phyloP scores from a whole-genome alignment of 2,329 filamentous ascomycete species.

The Trichophyton mentagrophytes region DNA sequence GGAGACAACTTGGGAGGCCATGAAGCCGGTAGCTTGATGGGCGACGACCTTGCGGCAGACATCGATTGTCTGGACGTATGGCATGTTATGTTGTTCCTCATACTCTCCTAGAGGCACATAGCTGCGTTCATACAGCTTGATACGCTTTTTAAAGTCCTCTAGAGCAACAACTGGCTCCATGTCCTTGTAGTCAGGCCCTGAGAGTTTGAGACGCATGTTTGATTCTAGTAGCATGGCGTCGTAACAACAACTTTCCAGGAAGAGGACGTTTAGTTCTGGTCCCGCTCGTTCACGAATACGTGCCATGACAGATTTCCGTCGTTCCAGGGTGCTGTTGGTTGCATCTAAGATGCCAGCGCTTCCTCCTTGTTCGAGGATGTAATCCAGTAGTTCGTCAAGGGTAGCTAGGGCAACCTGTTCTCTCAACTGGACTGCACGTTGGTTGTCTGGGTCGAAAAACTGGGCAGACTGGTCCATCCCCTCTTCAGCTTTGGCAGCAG shows the following conservation, averaged over 20 bases:
- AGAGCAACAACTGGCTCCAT: slow-evolving; percentile 79
- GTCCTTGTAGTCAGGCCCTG: slow-evolving; percentile 87
- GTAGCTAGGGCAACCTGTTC: slow-evolving; percentile 90
- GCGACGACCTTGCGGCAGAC: slow-evolving; percentile 89
- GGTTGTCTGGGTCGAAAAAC: slow-evolving; percentile 89
- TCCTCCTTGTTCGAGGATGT: slow-evolving; percentile 67
- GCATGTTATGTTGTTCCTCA: slow-evolving; percentile 80
- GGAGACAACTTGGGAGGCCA: slow-evolving; percentile 82
- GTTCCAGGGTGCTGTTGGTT: slow-evolving; percentile 85
- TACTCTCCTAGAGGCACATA: slow-evolving; percentile 84
- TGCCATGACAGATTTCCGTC: slow-evolving; percentile 70
- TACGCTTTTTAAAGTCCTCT: slow-evolving; percentile 82
- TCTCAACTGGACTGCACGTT: slow-evolving; percentile 64
- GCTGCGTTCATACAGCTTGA: slow-evolving; percentile 84
- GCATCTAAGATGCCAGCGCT: slow-evolving; percentile 93
- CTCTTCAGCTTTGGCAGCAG: slow-evolving; percentile 22
- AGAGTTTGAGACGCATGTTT: slow-evolving; percentile 94
- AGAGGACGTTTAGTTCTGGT: slow-evolving; percentile 74
- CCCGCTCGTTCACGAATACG: slow-evolving; percentile 73
- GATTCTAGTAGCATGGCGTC: slow-evolving; percentile 76
- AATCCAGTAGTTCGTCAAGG: slow-evolving; percentile 81
- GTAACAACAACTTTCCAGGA: slow-evolving; percentile 87
- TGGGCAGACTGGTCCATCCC: slow-evolving; percentile 74
- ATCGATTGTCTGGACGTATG: slow-evolving; percentile 96
- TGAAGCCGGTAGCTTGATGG: slow-evolving; percentile 79